Percentiles rank a stretch among this genome's conserved stretches.
phyloP scores from a whole-genome alignment of 768 basidiomycete genomes.

The Lactarius indigo region DNA sequence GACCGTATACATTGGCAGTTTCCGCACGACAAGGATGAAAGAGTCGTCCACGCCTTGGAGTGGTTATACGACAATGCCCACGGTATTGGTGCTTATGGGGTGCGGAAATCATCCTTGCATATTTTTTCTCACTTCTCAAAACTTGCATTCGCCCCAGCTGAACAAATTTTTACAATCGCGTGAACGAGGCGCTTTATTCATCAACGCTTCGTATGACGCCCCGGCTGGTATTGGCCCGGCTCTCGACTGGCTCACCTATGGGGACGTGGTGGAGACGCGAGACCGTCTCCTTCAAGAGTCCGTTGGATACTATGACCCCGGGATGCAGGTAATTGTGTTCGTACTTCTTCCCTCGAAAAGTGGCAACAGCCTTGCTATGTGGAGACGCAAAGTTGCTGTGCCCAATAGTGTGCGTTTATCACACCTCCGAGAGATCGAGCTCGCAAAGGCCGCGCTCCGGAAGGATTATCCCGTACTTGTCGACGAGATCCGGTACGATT shows the following conservation, averaged over 20 bases:
- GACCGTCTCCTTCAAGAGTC: slow-evolving; percentile 26
- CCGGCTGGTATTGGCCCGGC: slow-evolving; percentile 4
- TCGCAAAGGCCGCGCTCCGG: slow-evolving; percentile 23
- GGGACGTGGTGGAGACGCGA: slow-evolving; percentile 21
- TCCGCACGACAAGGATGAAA: slow-evolving; percentile 25
- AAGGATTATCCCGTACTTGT: slow-evolving; percentile 23
- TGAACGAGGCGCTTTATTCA: slow-evolving; percentile 26
- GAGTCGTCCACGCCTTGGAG: slow-evolving; percentile 19
- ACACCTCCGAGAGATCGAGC: slow-evolving; percentile 19
- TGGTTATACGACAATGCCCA: slow-evolving; percentile 21
- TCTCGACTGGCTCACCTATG: slow-evolving; percentile 25
- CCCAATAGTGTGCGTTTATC: slow-evolving; percentile 19
- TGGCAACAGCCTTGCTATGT: slow-evolving; percentile 28
- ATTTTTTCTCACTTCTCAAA: background rate
- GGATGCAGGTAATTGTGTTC: slow-evolving; percentile 21
- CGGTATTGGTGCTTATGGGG: slow-evolving; percentile 25
- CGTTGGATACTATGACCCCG: slow-evolving; percentile 26
- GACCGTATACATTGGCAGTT: slow-evolving; percentile 29
- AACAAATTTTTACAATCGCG: slow-evolving; percentile 25
- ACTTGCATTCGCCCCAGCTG: slow-evolving; percentile 10
- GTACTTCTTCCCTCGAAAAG: slow-evolving; percentile 27
- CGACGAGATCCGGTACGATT: slow-evolving; percentile 22
- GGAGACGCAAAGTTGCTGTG: slow-evolving; percentile 25
- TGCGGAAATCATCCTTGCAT: slow-evolving; percentile 9
- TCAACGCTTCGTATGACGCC: slow-evolving; percentile 22